Evolutionary conservation across 2,329 filamentous ascomycete species (phyloP), one percentile per base, ranked within the genome.

Genomic region (Xylaria hypoxylon): DNA sequence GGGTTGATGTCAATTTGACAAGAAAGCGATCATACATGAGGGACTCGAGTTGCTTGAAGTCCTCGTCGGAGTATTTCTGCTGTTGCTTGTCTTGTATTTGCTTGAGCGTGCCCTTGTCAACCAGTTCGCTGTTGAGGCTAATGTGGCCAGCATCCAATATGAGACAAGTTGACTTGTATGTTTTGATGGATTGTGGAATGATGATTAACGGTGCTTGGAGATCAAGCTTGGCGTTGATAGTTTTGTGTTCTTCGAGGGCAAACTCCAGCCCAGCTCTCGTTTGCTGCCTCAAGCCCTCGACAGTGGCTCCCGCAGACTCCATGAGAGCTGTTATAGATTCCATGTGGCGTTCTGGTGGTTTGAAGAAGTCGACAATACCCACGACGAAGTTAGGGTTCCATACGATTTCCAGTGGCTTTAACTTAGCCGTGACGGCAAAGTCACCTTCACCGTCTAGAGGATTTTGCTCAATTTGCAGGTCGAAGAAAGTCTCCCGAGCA

Each of bases 1-100:
- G 96, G 0, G 96, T 99, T 0, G 95, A 97, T 22, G 96, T 91
- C 31, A 99, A 84, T 76, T 97, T 97, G 72, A 99, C 87, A 47
- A 93, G 84, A 78, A 99, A 99, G 62, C 94, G 96, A 84, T 99
- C 96, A 76, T 99, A 99, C 92, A 99, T 97, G 73, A 97, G 85
- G 17, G 91, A 92, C 77, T 98, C 94, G 3, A 99, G 87, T 51
- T 90, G 88, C 78, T 92, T 90, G 77, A 93, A 93, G 76, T 99
- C 96, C 67, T 95, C 90, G 15, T 96, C 93, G 6, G 90, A 96
- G 76, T 96, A 97, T 28, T 92, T 84, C 63, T 94, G 91, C 61
- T 89, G 92, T 75, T 98, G 93, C 76, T 97, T 99, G 22, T 91
- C 89, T 76, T 98, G 94, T 2, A 99, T 89, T 65, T 98, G 91